Conservation (phyloP, 2,329 filamentous ascomycete genomes). For the Bisporella sp. region DNA sequence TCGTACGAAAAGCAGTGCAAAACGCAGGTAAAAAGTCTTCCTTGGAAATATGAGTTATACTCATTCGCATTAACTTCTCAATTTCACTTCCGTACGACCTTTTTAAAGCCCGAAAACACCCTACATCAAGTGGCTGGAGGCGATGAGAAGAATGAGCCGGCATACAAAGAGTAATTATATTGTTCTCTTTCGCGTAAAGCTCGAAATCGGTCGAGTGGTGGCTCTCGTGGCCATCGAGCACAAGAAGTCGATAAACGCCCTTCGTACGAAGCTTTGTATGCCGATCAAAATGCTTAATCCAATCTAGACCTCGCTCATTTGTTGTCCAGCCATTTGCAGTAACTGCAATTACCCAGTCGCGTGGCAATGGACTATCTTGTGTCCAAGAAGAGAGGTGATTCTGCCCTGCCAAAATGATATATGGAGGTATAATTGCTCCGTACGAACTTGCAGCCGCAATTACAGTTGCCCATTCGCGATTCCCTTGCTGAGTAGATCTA, state of each 20-base stretch:
- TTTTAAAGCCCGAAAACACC: neutral
- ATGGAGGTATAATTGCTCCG: neutral
- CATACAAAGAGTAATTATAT: constrained; percentile 1
- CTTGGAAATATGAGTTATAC: neutral
- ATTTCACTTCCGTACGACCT: neutral
- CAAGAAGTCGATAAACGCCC: constrained; percentile 1
- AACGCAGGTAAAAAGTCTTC: neutral
- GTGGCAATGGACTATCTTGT: neutral
- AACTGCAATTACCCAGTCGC: neutral
- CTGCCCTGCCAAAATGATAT: neutral
- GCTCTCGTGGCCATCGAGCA: constrained; percentile 4
- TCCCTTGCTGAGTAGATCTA: neutral
- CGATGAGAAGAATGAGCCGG: neutral
- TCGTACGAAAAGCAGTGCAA: neutral
- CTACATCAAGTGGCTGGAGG: neutral
- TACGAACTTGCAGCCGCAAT: neutral
- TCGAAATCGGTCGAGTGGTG: constrained; percentile 1
- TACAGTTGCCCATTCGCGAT: neutral
- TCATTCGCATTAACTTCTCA: neutral
- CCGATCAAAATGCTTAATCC: constrained; percentile 1
- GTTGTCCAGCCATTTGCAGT: constrained; percentile 4
- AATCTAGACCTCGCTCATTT: constrained; percentile 2
- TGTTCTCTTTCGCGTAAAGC: neutral
- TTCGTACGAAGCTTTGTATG: neutral
- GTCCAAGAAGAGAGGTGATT: neutral